Conservation (phyloP, 768 basidiomycete genomes). For the Phaeotremella skinneri region DNA sequence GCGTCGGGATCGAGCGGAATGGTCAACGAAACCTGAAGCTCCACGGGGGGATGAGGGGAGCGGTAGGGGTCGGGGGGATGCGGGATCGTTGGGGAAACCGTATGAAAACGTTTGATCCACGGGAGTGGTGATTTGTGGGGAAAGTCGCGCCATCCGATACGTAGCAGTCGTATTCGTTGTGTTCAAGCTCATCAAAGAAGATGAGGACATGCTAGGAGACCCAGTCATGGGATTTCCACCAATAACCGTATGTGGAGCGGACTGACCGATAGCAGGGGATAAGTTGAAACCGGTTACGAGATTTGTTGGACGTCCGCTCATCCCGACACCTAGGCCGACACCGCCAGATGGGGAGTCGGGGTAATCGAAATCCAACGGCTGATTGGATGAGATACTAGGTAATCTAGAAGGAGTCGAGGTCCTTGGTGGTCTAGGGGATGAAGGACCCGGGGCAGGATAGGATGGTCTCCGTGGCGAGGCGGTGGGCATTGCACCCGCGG, state of each 20-base stretch:
- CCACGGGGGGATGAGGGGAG: constrained; percentile 20
- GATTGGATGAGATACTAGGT: constrained; percentile 21
- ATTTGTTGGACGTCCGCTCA: constrained; percentile 19
- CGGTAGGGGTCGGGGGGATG: constrained; percentile 14
- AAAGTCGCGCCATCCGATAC: constrained; percentile 18
- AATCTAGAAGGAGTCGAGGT: constrained; percentile 20
- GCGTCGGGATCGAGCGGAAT: constrained; percentile 30
- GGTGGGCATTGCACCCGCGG: constrained; percentile 11
- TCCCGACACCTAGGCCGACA: constrained; percentile 7
- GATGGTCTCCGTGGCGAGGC: constrained; percentile 8
- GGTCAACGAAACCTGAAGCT: constrained; percentile 7
- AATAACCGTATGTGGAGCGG: constrained; percentile 10
- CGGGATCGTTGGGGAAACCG: constrained; percentile 1
- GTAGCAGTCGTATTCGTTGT: constrained; percentile 13
- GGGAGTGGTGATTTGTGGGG: constrained; percentile 32
- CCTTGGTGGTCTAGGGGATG: constrained; percentile 29
- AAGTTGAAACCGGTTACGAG: constrained; percentile 30
- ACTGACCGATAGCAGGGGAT: constrained; percentile 10
- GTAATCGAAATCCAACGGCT: constrained; percentile 16
- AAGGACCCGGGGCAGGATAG: constrained; percentile 19
- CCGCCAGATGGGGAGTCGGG: constrained; percentile 16
- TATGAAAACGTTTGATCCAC: constrained; percentile 28
- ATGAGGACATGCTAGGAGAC: constrained; percentile 10
- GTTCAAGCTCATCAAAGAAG: constrained; percentile 16
- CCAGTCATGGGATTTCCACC: constrained; percentile 5